Evolutionary conservation across 306 rosid species (phyloP).

Genomic region (Cucurbita maxima): DNA sequence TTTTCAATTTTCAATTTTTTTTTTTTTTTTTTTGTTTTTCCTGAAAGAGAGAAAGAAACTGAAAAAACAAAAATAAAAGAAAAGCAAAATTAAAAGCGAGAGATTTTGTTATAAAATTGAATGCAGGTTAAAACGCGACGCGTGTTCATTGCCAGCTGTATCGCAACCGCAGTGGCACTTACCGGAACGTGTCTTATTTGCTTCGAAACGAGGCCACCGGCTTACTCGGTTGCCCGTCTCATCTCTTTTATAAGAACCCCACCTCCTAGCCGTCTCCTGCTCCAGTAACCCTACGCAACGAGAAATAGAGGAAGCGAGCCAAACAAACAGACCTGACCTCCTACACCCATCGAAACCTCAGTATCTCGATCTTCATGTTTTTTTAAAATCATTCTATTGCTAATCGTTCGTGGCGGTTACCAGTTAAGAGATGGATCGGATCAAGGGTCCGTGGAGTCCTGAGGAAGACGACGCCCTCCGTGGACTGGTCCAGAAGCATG

Average conservation of each 20-base stretch:
- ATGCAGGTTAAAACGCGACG: conserved; percentile 38
- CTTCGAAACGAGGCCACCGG: conserved; percentile 33
- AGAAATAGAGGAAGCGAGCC: too few species aligned
- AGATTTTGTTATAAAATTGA: not conserved
- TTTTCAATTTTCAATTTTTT: not conserved
- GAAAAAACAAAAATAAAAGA: not conserved
- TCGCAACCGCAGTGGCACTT: conserved; percentile 47
- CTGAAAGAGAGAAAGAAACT: not conserved
- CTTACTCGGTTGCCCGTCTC: conserved; percentile 45
- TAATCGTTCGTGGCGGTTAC: conserved; percentile 3
- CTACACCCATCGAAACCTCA: too few species aligned
- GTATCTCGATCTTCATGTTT: not conserved
- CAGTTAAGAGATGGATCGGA: conserved; percentile 69
- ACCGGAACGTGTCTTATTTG: conserved; percentile 18
- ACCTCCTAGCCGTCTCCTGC: not conserved
- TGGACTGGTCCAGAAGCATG: conserved; percentile 68
- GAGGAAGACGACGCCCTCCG: conserved; percentile 82
- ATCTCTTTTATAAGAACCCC: conserved; percentile 22
- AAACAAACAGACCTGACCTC: too few species aligned
- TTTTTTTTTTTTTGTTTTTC: not conserved
- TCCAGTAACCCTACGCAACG: not conserved
- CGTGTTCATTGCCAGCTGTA: conserved; percentile 92
- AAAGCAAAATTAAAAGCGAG: not conserved
- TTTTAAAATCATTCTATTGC: not conserved
- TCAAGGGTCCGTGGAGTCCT: conserved; percentile 96